Evolutionary conservation across 768 basidiomycete species (phyloP), one percentile per base, ranked within the genome.

Genomic region (Leucosporidium yakuticum): DNA sequence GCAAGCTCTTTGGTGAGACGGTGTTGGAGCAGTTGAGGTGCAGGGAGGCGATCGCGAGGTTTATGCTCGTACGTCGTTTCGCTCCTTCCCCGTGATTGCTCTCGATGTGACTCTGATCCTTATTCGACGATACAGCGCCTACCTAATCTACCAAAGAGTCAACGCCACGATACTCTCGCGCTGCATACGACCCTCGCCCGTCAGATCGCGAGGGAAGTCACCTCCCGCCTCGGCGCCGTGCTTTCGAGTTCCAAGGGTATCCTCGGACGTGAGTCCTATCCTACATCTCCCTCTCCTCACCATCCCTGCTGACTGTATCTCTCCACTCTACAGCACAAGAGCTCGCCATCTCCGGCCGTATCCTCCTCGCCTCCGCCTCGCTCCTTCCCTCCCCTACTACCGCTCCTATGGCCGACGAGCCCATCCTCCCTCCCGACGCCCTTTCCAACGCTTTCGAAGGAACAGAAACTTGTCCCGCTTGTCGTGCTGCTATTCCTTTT

Each of bases 361-460:
- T 67, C 25, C 49, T 57, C 21, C 66, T 67, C 66, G 60, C 66
- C 23, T 58, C 66, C 4, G 23, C 55, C 2, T 50, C 66, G 3
- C 66, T 67, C 27, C 27, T 39, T 54, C 65, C 4, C 11, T 27
- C 20, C 36, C 20, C 4, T n/a, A n/a, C n/a, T n/a, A n/a, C n/a
- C n/a, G n/a, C n/a, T n/a, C n/a, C n/a, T n/a, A n/a, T n/a, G n/a
- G n/a, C n/a, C 12, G 32, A 31, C 2, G 27, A 14, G 12, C 27
- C 39, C 9, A 21, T 56, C 23, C 34, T 53, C 4, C 61, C 60
- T 9, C 55, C 66, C n/a, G 61, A 62, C 48, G 56, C 55, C 6
- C 66, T 67, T 36, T 31, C 36, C 4, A 54, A 27, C 29, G 49
- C 66, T 6, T 58, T 49, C 49, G 56, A 58, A 4, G 39, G 29